Evolutionary conservation across 2,329 filamentous ascomycete species (phyloP).

Genomic region (Sporothrix inflata): DNA sequence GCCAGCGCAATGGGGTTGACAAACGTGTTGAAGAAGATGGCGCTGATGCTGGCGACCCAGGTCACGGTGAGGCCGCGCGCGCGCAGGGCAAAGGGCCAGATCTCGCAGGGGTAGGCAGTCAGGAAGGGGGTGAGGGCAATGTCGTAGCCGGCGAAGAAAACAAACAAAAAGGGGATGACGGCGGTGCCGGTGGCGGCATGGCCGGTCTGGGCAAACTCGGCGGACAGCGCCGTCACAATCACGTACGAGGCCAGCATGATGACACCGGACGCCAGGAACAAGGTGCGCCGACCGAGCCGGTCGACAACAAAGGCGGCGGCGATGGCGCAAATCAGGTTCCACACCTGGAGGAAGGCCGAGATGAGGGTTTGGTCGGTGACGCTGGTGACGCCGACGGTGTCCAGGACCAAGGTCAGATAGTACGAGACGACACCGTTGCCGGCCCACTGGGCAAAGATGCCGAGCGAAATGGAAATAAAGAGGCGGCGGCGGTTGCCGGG

Average conservation of each 20-base stretch:
- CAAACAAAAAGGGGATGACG: conserved; percentile 42
- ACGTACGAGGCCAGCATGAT: conserved; percentile 30
- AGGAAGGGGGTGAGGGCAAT: conserved; percentile 45
- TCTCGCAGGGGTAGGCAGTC: conserved; percentile 50
- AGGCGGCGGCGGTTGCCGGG: conserved; percentile 26
- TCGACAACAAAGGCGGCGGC: conserved; percentile 37
- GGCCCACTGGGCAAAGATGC: conserved; percentile 22
- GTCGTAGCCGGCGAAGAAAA: conserved; percentile 45
- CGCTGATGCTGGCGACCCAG: conserved; percentile 34
- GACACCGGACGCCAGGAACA: conserved; percentile 40
- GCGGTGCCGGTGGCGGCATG: conserved; percentile 41
- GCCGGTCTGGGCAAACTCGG: not conserved
- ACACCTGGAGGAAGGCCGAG: conserved; percentile 41
- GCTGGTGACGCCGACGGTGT: conserved; percentile 39
- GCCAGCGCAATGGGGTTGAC: conserved; percentile 40
- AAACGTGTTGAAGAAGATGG: conserved; percentile 45
- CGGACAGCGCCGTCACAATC: not conserved
- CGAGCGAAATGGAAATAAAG: conserved; percentile 23
- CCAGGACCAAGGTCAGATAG: conserved; percentile 26
- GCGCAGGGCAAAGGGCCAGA: conserved; percentile 46
- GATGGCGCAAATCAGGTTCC: conserved; percentile 25
- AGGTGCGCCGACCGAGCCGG: conserved; percentile 39
- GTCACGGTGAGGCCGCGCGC: conserved; percentile 40
- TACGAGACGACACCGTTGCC: conserved; percentile 27
- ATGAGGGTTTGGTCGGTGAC: conserved; percentile 46